Evolutionary conservation across 1,284 basidiomycete genomes (phyloP), one percentile per base, ranked within the genome.

Genomic region (Takashimella tepidaria): DNA sequence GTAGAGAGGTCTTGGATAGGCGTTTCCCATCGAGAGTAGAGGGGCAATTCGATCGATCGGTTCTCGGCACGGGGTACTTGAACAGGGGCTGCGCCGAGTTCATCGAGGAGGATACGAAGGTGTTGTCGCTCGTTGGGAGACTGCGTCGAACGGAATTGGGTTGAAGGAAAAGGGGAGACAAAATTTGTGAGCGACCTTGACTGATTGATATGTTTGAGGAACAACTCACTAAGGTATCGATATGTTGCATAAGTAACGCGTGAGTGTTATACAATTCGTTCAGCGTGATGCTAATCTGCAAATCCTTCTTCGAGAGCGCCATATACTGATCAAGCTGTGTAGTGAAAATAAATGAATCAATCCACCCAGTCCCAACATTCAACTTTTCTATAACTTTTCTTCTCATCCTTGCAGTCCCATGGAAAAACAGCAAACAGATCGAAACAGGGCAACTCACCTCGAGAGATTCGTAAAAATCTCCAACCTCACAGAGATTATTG

Each of bases 261-360:
- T 98, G 95, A 3, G 93, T 98, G 77, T 96, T 96, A 78, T 97
- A 98, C 78, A 99, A 72, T 80, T 99, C 96, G 73, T 98, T 99
- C 73, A 98, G 79, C n/a, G 96, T 98, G 72, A 99, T 98, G 75
- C 91, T 88, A 77, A 99, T 98, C 79, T 89, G 85, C 58, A 98
- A 80, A 72, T 98, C 95, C 78, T 97, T 98, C 82, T 98, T 98
- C 55, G 93, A 97, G 55, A 99, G 79, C 12, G 96, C 95, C 92
- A 99, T 97, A 76, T 99, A 99, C 80, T 98, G 96, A 76, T 98
- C 95, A 86, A 98, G 92, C 89, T 95, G 60, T 0, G 10, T 25
- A n/a, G 47, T 10, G 27, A 26, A 49, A 10, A 21, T 40, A 11
- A 31, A 47, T 12, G 20, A 13, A n/a, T n/a, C n/a, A n/a, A n/a